phyloP scores from a whole-genome alignment of 352 stramenopile genomes.

The Phytophthora tubulina region DNA sequence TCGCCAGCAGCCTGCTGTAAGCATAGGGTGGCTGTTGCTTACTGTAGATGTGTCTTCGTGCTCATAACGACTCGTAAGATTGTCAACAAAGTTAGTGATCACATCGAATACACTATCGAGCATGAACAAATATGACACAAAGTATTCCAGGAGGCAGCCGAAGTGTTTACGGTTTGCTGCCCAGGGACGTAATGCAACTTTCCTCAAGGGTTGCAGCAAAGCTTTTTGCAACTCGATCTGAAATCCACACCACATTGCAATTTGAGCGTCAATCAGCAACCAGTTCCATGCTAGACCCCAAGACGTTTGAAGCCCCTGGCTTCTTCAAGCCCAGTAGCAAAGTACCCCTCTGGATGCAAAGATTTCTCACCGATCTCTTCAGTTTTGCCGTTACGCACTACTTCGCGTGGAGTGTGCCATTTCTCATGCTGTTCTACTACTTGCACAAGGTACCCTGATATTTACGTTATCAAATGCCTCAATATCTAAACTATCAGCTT shows the following conservation, averaged over 20 bases:
- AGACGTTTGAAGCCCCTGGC: too few species aligned
- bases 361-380: conserved; percentile 27
- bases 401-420: conserved; percentile 32
- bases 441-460: background rate
- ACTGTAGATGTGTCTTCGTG: conserved; percentile 10
- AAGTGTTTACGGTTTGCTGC: background rate
- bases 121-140: conserved; percentile 1
- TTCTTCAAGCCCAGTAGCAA: background rate
- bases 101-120: conserved; percentile 23
- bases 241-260: too few species aligned
- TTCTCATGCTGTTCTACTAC: conserved; percentile 24
- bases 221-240: too few species aligned
- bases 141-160: background rate
- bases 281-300: too few species aligned
- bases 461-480: background rate
- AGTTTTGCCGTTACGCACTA: conserved; percentile 51
- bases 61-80: conserved; percentile 20
- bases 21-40: conserved; percentile 4
- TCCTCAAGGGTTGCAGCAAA: background rate
- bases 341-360: conserved; percentile 35
- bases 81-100: conserved; percentile 12
- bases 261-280: too few species aligned
- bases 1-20: conserved; percentile 44
- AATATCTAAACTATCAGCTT: background rate
- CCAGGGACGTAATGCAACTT: background rate